A percentile compares a stretch with the other conserved stretches of the same genome.
Evolutionary conservation across 306 rosid species (phyloP).

Genomic region (Dalbergia cultrata): DNA sequence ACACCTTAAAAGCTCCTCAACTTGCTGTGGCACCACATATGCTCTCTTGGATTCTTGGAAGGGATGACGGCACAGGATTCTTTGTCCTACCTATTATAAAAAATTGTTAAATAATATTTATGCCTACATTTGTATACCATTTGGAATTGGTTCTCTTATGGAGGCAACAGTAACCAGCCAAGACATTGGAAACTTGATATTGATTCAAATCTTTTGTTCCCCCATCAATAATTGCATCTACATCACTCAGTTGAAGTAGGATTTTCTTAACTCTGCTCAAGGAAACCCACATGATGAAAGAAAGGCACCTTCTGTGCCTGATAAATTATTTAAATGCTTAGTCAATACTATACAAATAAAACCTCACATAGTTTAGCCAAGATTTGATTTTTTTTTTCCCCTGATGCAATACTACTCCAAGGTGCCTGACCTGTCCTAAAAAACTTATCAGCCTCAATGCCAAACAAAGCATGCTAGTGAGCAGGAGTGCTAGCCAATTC

Average conservation of each 20-base stretch:
- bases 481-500: background rate
- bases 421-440: background rate
- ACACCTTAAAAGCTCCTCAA: conserved; percentile 86
- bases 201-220: background rate
- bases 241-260: no score
- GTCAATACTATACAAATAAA: background rate
- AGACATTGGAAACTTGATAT: background rate
- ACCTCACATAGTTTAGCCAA: background rate
- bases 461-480: background rate
- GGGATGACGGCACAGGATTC: conserved; percentile 87
- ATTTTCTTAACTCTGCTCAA: no score
- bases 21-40: conserved; percentile 81
- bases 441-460: background rate
- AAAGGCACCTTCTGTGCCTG: no score
- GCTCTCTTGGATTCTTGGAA: conserved; percentile 89
- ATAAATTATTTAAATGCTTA: background rate
- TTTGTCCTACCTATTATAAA: conserved; percentile 69
- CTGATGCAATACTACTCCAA: no score
- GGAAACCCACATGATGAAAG: no score
- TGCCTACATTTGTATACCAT: conserved; percentile 23
- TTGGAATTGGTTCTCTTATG: background rate
- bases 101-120: background rate
- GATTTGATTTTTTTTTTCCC: no score
- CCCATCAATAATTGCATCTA: background rate
- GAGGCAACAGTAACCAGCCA: background rate